Evolutionary conservation across 2,329 filamentous ascomycete species (phyloP).

Genomic region (Colletotrichum nymphaeae): DNA sequence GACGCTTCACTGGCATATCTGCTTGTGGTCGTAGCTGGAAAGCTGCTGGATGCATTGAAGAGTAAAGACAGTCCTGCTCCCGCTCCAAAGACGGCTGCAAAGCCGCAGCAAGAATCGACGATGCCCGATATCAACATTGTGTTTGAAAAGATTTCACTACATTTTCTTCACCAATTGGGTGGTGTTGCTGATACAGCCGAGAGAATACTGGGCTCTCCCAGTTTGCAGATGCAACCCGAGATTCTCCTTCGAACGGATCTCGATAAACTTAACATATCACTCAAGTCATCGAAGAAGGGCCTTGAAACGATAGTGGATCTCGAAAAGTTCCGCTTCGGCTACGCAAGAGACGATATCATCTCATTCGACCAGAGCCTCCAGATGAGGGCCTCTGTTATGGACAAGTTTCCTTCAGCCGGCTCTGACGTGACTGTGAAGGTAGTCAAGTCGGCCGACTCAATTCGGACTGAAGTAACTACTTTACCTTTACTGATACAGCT

Average conservation of each 20-base stretch:
- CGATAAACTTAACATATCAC: slow-evolving; percentile 52
- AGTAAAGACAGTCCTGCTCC: slow-evolving; percentile 36
- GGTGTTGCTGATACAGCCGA: slow-evolving; percentile 64
- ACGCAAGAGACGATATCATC: slow-evolving; percentile 70
- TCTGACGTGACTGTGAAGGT: slow-evolving; percentile 69
- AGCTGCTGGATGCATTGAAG: slow-evolving; percentile 59
- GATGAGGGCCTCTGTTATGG: slow-evolving; percentile 69
- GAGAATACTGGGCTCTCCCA: slow-evolving; percentile 53
- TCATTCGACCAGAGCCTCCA: slow-evolving; percentile 70
- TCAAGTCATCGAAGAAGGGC: slow-evolving; percentile 42
- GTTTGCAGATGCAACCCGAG: slow-evolving; percentile 57
- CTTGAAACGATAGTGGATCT: slow-evolving; percentile 57
- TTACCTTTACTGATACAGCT: slow-evolving; percentile 81
- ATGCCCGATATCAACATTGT: slow-evolving; percentile 56
- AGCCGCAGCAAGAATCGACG: slow-evolving; percentile 24
- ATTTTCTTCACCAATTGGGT: slow-evolving; percentile 65
- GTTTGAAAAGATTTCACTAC: slow-evolving; percentile 62
- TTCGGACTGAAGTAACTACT: slow-evolving; percentile 75
- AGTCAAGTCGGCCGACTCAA: slow-evolving; percentile 54
- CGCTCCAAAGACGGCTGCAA: slow-evolving; percentile 33
- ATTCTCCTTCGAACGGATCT: slow-evolving; percentile 64
- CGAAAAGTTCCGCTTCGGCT: slow-evolving; percentile 71
- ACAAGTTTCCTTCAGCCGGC: slow-evolving; percentile 67
- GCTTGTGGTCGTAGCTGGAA: slow-evolving; percentile 61
- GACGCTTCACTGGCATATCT: slow-evolving; percentile 68